Evolutionary conservation across 768 basidiomycete genomes (phyloP).

Genomic region (Boletus rubescentipes): DNA sequence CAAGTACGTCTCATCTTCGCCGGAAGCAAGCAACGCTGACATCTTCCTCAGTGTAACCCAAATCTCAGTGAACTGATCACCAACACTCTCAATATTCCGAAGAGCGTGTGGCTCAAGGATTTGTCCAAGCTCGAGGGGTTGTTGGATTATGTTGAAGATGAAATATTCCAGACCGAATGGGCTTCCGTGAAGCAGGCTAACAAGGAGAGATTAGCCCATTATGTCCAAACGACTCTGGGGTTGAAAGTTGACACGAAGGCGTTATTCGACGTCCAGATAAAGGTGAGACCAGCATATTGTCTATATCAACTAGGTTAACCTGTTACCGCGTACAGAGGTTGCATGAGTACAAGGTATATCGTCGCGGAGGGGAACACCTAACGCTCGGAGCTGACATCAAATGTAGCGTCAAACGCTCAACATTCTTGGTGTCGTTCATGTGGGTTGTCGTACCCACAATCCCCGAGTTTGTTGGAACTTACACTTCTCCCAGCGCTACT

Average conservation of each 20-base stretch:
- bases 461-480: neutral
- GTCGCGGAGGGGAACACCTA: neutral
- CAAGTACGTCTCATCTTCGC: constrained; percentile 41
- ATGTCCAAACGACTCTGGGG: constrained; percentile 71
- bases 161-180: constrained; percentile 77
- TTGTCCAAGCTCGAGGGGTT: constrained; percentile 77
- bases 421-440: constrained; percentile 86
- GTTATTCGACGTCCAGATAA: constrained; percentile 91
- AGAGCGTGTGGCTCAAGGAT: constrained; percentile 83
- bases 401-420: constrained; percentile 88
- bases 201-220: constrained; percentile 82
- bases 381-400: neutral
- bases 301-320: neutral
- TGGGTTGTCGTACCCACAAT: constrained; percentile 35
- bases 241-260: constrained; percentile 70
- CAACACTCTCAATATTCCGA: constrained; percentile 71
- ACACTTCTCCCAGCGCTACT: constrained; percentile 60
- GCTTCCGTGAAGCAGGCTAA: constrained; percentile 83
- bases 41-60: constrained; percentile 71
- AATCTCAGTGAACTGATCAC: constrained; percentile 83
- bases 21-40: neutral
- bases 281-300: constrained; percentile 40
- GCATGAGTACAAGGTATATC: constrained; percentile 84
- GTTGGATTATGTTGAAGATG: constrained; percentile 67
- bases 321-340: constrained; percentile 53